phyloP scores from a whole-genome alignment of 164 flowering plant genomes.

The Berberis thunbergii region DNA sequence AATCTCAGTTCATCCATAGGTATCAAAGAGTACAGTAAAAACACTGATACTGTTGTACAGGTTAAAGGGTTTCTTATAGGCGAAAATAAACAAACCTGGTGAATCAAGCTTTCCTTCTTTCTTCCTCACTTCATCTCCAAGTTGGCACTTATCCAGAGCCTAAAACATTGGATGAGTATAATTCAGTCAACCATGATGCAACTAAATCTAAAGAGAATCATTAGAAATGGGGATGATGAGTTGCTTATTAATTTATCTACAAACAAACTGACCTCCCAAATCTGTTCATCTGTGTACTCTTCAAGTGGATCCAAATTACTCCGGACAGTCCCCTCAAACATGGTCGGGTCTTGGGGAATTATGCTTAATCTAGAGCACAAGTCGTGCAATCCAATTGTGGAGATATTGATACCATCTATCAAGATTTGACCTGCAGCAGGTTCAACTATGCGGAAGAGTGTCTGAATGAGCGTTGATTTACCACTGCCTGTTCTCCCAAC shows the following conservation, averaged over 20 bases:
- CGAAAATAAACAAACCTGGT: slow-evolving; percentile 19
- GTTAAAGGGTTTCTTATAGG: background rate
- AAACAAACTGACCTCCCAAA: slow-evolving; percentile 54
- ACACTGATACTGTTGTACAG: background rate
- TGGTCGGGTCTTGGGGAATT: slow-evolving; percentile 84
- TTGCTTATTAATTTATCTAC: background rate
- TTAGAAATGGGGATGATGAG: background rate
- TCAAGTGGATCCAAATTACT: slow-evolving; percentile 57
- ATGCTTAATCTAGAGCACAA: slow-evolving; percentile 63
- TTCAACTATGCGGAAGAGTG: slow-evolving; percentile 69
- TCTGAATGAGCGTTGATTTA: slow-evolving; percentile 64
- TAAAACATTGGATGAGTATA: slow-evolving; percentile 8
- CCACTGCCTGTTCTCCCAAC: slow-evolving; percentile 91
- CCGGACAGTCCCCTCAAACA: slow-evolving; percentile 54
- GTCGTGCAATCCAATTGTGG: slow-evolving; percentile 67
- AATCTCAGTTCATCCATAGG: background rate
- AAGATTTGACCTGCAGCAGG: slow-evolving; percentile 59
- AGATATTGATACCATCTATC: slow-evolving; percentile 63
- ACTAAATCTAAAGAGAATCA: background rate
- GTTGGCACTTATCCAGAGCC: slow-evolving; percentile 40
- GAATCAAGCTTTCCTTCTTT: slow-evolving; percentile 31
- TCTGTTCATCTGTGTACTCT: slow-evolving; percentile 38
- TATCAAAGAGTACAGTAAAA: background rate
- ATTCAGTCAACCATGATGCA: background rate
- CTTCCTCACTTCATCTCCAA: slow-evolving; percentile 33